Conservation (phyloP, 768 basidiomycete species). For the Dendrothele bispora region DNA sequence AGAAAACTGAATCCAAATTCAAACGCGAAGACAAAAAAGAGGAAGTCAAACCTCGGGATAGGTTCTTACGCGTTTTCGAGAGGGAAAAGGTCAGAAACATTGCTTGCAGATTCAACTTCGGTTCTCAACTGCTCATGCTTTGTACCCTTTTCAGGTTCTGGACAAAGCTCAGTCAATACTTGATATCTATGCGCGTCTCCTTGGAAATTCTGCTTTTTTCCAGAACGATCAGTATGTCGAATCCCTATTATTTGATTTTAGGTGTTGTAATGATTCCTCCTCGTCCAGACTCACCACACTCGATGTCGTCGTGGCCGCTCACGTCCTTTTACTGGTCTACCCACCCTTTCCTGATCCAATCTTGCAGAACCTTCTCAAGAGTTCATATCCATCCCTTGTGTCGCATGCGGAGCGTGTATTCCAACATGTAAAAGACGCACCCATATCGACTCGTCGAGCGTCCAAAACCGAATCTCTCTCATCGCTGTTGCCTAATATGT, state of each 20-base stretch:
- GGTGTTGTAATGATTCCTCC: not conserved
- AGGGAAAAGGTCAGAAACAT: constrained; percentile 54
- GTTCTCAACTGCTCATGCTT: constrained; percentile 4
- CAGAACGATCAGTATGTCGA: constrained; percentile 47
- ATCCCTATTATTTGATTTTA: not conserved
- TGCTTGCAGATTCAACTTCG: not conserved
- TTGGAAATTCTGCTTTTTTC: constrained; percentile 52
- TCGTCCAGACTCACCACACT: constrained; percentile 54
- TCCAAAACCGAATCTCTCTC: constrained; percentile 4
- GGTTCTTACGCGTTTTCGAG: constrained; percentile 57
- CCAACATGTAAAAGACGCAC: constrained; percentile 18
- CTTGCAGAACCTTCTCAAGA: constrained; percentile 51
- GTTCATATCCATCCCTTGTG: constrained; percentile 57
- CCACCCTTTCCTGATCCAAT: constrained; percentile 64
- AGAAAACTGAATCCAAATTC: constrained; percentile 34
- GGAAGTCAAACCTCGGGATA: constrained; percentile 22
- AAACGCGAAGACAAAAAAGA: constrained; percentile 28
- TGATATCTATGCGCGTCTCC: constrained; percentile 56
- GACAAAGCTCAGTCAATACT: constrained; percentile 59
- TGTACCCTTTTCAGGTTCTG: constrained; percentile 44
- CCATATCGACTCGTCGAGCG: not conserved
- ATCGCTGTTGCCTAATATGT: constrained; percentile 5
- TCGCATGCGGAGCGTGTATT: constrained; percentile 58
- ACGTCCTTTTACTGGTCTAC: constrained; percentile 57
- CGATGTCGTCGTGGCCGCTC: constrained; percentile 68